Base-by-base conservation (phyloP, 75 land plant species). In the Pinus taeda region DNA sequence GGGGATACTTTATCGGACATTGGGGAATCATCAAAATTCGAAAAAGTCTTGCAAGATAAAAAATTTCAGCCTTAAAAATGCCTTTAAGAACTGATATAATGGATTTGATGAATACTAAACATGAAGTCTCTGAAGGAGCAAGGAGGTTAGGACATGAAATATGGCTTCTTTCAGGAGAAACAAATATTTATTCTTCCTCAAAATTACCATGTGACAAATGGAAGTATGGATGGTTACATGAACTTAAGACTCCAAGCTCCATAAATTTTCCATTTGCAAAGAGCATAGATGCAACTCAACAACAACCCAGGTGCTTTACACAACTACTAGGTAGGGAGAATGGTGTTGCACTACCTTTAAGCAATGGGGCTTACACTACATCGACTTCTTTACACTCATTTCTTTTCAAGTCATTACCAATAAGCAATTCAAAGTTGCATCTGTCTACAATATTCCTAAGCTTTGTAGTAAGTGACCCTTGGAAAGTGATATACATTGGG, bases 1-100 rank as follows among this genome's bases (percentile, higher is more conserved):
- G 83, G 87, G 57, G 77, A 73, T 69, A 83, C 81, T 61, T 67
- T 36, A 30, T 74, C 82, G 33, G 89, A 86, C 85, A 76, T 83
- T 42, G 76, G 83, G 78, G 92, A 90, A 72, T 72, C 57, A 42
- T 72, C 22, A n/a, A 72, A 56, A 72, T 49, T 72, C 74, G 57
- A 55, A 72, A 72, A 72, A 56, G 74, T 72, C 74, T 72, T 72
- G 74, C 74, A 72, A 72, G 74, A 57, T 72, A 57, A 72, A 57
- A 72, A 72, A 72, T 72, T 13, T 72, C 57, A 72, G 57, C 74
- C 49, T 24, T 55, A 72, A 72, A 24, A 72, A 24, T 24, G 30
- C 26, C 29, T 72, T 53, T 49, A 15, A 45, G 55, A 72, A n/a
- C 56, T 55, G 74, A 72, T 53, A 42, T 14, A 55, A 21, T 53